phyloP scores from a whole-genome alignment of 257 asterid genomes.

The Nyctanthes arbortristis region DNA sequence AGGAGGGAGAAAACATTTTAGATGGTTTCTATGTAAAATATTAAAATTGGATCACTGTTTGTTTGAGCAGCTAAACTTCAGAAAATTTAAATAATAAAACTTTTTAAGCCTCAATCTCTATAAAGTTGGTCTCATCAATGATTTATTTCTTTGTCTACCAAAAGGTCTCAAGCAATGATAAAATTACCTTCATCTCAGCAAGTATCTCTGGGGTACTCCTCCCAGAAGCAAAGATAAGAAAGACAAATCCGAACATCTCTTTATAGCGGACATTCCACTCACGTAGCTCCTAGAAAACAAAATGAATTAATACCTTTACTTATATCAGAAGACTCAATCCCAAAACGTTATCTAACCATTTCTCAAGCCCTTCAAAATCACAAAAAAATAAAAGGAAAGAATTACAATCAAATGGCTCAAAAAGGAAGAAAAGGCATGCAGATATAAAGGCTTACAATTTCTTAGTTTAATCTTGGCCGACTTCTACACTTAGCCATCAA shows the following conservation, averaged over 20 bases:
- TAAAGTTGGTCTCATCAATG: background rate
- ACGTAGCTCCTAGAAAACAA: constrained; percentile 63
- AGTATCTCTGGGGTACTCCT: constrained; percentile 87
- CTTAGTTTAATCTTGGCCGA: background rate
- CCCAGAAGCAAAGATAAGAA: constrained; percentile 92
- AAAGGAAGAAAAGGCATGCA: too few relatives aligned
- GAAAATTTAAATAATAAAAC: background rate
- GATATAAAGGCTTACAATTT: background rate
- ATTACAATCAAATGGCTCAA: too few relatives aligned
- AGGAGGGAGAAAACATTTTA: background rate
- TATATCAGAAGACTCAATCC: too few relatives aligned
- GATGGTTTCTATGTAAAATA: background rate
- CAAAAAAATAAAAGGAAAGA: background rate
- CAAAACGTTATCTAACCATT: background rate
- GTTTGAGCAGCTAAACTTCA: background rate
- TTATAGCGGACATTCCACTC: constrained; percentile 77
- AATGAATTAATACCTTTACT: constrained; percentile 4
- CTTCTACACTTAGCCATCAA: background rate
- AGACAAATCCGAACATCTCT: constrained; percentile 83
- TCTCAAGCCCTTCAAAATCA: background rate
- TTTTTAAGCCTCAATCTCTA: too few relatives aligned
- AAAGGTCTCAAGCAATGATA: background rate
- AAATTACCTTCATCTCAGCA: constrained; percentile 74
- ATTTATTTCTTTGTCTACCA: background rate
- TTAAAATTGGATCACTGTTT: background rate